These are phyloP conservation scores for Neotropicomus parvogracilis DNA, from an alignment of 1,284 basidiomycete genomes.

Conservation along the genomic window DNA sequence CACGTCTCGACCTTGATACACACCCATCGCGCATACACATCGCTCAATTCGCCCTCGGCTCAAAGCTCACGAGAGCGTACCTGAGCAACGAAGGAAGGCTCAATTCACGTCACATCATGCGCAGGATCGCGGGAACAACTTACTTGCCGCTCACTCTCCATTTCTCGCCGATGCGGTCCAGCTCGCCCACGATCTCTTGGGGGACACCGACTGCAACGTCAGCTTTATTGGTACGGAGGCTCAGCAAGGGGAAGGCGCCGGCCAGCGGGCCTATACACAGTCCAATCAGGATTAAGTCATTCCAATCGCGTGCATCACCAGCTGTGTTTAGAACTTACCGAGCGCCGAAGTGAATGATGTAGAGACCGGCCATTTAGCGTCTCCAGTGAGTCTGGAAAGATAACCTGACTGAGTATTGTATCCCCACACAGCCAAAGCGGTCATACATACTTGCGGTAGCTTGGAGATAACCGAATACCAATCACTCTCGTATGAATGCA, in stretches of 20 bases:
- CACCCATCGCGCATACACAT: not conserved
- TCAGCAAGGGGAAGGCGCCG: conserved; percentile 78
- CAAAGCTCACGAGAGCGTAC: conserved; percentile 34
- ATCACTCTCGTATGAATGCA: conserved; percentile 2
- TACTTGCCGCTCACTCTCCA: conserved; percentile 84
- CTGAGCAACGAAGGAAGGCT: conserved; percentile 10
- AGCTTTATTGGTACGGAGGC: conserved; percentile 92
- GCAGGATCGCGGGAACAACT: conserved; percentile 29
- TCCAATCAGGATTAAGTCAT: conserved; percentile 10
- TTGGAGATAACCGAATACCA: conserved; percentile 26
- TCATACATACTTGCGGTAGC: conserved; percentile 73
- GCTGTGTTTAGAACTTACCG: conserved; percentile 44
- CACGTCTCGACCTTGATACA: no score
- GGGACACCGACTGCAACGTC: conserved; percentile 87
- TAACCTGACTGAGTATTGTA: conserved; percentile 24
- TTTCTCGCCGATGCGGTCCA: conserved; percentile 67
- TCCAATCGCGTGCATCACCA: not conserved
- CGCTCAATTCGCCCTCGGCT: conserved; percentile 15
- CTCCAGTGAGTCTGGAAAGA: conserved; percentile 74
- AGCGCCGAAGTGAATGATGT: conserved; percentile 79
- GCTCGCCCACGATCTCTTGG: conserved; percentile 56
- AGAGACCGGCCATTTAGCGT: conserved; percentile 83
- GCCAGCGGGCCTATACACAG: conserved; percentile 62
- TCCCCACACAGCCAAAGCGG: conserved; percentile 20
- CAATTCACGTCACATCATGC: not conserved